Base-by-base conservation (phyloP, 1,284 basidiomycete species). In the Pisolithus thermaeus region DNA sequence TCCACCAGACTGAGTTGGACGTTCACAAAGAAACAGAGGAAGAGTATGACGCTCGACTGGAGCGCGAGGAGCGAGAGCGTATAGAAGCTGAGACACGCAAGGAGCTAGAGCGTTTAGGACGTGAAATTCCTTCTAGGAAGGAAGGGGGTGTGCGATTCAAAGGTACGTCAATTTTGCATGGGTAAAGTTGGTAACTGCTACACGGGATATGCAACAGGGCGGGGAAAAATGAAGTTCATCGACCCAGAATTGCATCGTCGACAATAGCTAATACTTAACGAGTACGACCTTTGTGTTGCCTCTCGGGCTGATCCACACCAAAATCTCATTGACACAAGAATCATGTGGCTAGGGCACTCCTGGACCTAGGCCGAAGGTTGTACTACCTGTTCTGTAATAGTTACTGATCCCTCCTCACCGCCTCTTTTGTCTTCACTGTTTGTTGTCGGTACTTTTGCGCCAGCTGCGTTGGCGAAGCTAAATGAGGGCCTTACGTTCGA, bases 11-110 rank as follows among this genome's bases (percentile, higher is more conserved):
- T 3, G 43, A 48, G 46, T 54, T 53, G 3, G 55, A 44, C 4
- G 52, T 59, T 27, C 49, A 49, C 28, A 52, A 60, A 49, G 76
- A 77, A 59, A 82, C 77, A 9, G 77, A 74, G 58, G 78, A 83
- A 62, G 84, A 88, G 61, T 86, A 87, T 58, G 87, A 87, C 61
- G 80, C 80, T 0, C 70, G 86, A 39, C 61, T 88, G 42, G 86
- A 87, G 60, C 71, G 81, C 35, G 87, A 89, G 63, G 85, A 88
- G 65, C 76, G 75, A 27, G 82, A 84, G 58, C 70, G 84, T 27
- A 56, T 79, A 0, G 81, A 75, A 56, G 71, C 66, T 6, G 73
- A 69, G 30, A 73, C 72, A 50, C 73, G 66, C 56, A 67, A 61
- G 41, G 77, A 83, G 52, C 62, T 87, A 30, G 74, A 78, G 55